Percentiles rank a stretch among this genome's conserved stretches.
Conservation (phyloP, 2,329 filamentous ascomycete species). For the Ophiosphaerella korrae region DNA sequence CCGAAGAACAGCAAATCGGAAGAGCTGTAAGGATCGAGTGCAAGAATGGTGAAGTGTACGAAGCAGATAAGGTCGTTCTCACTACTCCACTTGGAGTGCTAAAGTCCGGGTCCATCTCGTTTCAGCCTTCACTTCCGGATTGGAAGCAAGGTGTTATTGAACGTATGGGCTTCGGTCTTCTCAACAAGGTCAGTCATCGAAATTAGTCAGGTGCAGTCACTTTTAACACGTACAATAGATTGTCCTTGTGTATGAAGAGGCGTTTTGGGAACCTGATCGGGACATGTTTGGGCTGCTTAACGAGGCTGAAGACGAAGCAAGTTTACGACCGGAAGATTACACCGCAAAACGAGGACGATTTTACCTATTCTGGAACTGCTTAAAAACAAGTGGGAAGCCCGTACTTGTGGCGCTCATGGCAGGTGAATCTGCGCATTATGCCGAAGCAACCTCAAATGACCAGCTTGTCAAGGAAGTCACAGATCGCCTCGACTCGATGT, state of each 20-base stretch:
- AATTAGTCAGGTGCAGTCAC: not conserved
- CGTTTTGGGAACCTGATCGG: slow-evolving; percentile 88
- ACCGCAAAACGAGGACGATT: slow-evolving; percentile 81
- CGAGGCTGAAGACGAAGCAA: slow-evolving; percentile 70
- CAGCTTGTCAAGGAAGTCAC: slow-evolving; percentile 82
- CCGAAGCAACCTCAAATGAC: slow-evolving; percentile 76
- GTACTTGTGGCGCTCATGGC: slow-evolving; percentile 94
- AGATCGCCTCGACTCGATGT: slow-evolving; percentile 75
- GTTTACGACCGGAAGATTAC: slow-evolving; percentile 81
- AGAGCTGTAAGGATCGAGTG: slow-evolving; percentile 59
- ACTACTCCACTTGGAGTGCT: slow-evolving; percentile 90
- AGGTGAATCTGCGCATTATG: slow-evolving; percentile 88
- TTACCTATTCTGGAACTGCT: slow-evolving; percentile 97
- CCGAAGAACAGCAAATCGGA: slow-evolving; percentile 15
- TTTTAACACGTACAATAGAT: slow-evolving; percentile 52
- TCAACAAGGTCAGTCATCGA: slow-evolving; percentile 73
- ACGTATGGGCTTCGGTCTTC: slow-evolving; percentile 85
- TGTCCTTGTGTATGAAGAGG: slow-evolving; percentile 81
- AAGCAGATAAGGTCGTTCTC: slow-evolving; percentile 89
- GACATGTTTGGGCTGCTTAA: slow-evolving; percentile 95
- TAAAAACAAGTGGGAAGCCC: slow-evolving; percentile 82
- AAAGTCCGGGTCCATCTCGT: slow-evolving; percentile 80
- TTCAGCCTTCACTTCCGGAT: slow-evolving; percentile 84
- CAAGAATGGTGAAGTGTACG: slow-evolving; percentile 74
- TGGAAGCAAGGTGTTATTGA: slow-evolving; percentile 84